Evolutionary conservation across 148 eudicot species (phyloP).

Genomic region (Simmondsia chinensis): DNA sequence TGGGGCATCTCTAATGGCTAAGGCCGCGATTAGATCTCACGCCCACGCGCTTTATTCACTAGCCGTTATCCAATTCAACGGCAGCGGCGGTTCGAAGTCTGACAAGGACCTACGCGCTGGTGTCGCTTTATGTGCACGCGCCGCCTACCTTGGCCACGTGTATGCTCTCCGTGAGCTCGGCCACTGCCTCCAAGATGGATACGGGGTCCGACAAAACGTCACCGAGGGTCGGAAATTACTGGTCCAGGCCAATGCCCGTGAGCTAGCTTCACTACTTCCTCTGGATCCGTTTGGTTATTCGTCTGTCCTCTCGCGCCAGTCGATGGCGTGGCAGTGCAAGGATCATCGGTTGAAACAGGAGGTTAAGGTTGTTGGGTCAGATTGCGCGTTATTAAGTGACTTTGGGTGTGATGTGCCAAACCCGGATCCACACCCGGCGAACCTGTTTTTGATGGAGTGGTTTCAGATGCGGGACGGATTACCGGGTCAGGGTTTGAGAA

Average conservation of each 20-base stretch:
- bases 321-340: no score
- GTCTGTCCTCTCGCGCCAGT: no score
- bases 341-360: no score
- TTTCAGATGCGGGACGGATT: conserved; percentile 19
- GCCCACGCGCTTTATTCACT: conserved; percentile 60
- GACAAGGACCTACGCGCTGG: conserved; percentile 88
- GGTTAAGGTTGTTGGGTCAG: no score
- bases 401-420: conserved; percentile 82
- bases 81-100: conserved; percentile 68
- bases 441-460: conserved; percentile 60
- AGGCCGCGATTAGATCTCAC: conserved; percentile 68
- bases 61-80: conserved; percentile 81
- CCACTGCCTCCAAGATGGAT: conserved; percentile 97
- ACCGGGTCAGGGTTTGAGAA: conserved; percentile 17
- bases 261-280: conserved; percentile 47
- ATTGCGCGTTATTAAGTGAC: conserved; percentile 42
- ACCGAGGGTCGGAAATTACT: conserved; percentile 76
- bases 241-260: conserved; percentile 91
- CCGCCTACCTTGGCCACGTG: conserved; percentile 84
- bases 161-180: conserved; percentile 91
- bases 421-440: conserved; percentile 69
- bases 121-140: conserved; percentile 81
- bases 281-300: no score
- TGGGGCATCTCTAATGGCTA: conserved; percentile 70
- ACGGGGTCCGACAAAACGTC: conserved; percentile 82